Base-by-base conservation (phyloP, 495 filamentous ascomycete species). In the Annulohypoxylon maeteangense region DNA sequence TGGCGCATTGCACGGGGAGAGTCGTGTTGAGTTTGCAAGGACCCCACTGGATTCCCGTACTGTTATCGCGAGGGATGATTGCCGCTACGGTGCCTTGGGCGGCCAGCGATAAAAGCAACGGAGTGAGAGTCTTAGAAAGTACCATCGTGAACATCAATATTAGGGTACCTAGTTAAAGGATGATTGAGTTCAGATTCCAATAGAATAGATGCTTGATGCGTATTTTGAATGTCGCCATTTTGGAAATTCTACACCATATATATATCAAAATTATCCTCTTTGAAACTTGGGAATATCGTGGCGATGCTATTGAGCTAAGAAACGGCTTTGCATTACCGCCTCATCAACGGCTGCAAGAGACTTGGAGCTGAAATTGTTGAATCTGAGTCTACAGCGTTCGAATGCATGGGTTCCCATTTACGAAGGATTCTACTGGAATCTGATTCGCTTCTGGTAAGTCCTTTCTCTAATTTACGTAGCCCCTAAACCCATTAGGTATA, bases 1-100 rank as follows among this genome's bases (percentile, higher is more conserved):
- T 81, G 20, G 73, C 81, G 51, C 83, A 85, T 51, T 75, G 63
- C 6, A 81, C 65, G 6, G 65, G 70, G 16, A 72, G 59, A 12
- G 58, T 68, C 0, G 69, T 68, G 54, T 68, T 51, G 16, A 72
- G 45, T 16, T 72, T 31, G 65, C 70, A 72, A 12, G 65, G 60
- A 6, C 70, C 70, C 70, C 70, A 72, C 61, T 57, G 34, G 36
- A 68, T 27, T 8, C 20, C 38, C 14, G 53, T 16, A n/a, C 0
- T 11, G 20, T 58, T 18, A 48, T 40, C 53, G 16, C 45, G 59
- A 12, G 31, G 69, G 64, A 68, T 48, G 29, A 23, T 55, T 11
- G 22, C 36, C 11, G 64, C 57, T 18, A 18, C 27, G 44, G 40
- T 66, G 38, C 45, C 57, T 36, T 57, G 29, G 20, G 50, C 22